Evolutionary conservation across 2,329 filamentous ascomycete species (phyloP), one percentile per base, ranked within the genome.

Genomic region (Verticillium tricorpus): DNA sequence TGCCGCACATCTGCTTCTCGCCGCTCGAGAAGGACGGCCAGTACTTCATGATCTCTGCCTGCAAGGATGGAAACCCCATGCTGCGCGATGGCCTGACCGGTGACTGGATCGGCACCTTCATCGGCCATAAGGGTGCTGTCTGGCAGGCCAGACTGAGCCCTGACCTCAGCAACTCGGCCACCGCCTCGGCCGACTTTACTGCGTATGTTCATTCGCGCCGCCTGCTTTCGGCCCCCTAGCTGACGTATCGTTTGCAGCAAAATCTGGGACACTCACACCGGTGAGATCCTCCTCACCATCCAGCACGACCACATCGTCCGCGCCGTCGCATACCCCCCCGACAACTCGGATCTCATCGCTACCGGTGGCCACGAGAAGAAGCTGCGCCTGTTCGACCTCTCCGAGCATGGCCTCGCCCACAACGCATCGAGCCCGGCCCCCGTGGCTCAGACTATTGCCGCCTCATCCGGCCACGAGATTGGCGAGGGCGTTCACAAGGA

Each of bases 61-160:
- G 92, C 82, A 96, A 96, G 83, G 95, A 99, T 81, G 94, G 94
- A 72, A 98, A 98, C 74, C 95, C 95, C 58, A 98, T 98, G 93
- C 89, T 99, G 69, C 91, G 95, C 67, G 92, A 98, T 78, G 95
- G 95, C 65, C 85, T 96, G 64, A 99, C 94, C 57, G 95, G 95
- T 63, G 93, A 97, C 76, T 97, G 93, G 91, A 98, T 98, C 69
- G 95, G 95, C 57, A 98, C 95, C 40, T 98, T 98, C 74, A 89
- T 99, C 70, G 95, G 95, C 50, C 95, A 99, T 81, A 98, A 99
- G 78, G 95, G 95, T 65, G 95, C 95, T 40, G 94, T 98, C 63
- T 99, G 95, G 93, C 93, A 97, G 79, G 92, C 93, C 60, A 87
- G 93, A 69, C 83, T 99, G 39, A 97, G 93, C 60, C 88, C 91